Evolutionary conservation across 345 rosid species (phyloP).

Genomic region (Syzygium grande): DNA sequence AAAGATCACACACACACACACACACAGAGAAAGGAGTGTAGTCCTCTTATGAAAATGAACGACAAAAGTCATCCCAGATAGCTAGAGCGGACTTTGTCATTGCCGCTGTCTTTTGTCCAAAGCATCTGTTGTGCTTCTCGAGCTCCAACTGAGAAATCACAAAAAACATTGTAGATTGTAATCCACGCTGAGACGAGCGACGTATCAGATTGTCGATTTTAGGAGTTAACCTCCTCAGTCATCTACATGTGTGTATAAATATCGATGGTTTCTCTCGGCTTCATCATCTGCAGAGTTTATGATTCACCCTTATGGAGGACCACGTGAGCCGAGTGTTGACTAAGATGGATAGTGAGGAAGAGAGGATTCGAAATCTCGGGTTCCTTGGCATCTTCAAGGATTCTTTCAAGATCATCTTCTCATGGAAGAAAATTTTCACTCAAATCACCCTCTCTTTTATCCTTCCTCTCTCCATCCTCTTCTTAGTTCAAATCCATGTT

Average conservation of each 20-base stretch:
- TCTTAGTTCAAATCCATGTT: constrained; percentile 21
- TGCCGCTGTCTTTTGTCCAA: not conserved
- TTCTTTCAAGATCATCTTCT: constrained; percentile 36
- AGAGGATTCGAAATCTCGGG: constrained; percentile 36
- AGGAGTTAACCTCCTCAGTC: not conserved
- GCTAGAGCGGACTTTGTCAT: not conserved
- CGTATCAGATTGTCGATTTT: not conserved
- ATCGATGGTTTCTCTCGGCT: not conserved
- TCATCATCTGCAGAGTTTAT: not conserved
- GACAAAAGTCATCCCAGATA: not conserved
- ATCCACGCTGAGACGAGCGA: not conserved
- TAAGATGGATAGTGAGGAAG: constrained; percentile 36
- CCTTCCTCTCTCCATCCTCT: constrained; percentile 39
- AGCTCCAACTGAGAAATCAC: not conserved
- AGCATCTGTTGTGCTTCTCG: not conserved
- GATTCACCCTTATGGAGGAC: not conserved
- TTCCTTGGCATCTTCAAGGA: constrained; percentile 30
- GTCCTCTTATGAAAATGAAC: not conserved
- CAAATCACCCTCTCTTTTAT: constrained; percentile 32
- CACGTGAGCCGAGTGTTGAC: not conserved
- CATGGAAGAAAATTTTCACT: constrained; percentile 35
- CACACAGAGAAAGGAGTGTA: not conserved
- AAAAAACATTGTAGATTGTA: not conserved
- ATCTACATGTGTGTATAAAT: not conserved
- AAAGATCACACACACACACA: not conserved